Percentiles rank a stretch among this genome's conserved stretches.
Evolutionary conservation across 1,284 basidiomycete genomes (phyloP).

Genomic region (Melanopsichium pennsylvanicum): DNA sequence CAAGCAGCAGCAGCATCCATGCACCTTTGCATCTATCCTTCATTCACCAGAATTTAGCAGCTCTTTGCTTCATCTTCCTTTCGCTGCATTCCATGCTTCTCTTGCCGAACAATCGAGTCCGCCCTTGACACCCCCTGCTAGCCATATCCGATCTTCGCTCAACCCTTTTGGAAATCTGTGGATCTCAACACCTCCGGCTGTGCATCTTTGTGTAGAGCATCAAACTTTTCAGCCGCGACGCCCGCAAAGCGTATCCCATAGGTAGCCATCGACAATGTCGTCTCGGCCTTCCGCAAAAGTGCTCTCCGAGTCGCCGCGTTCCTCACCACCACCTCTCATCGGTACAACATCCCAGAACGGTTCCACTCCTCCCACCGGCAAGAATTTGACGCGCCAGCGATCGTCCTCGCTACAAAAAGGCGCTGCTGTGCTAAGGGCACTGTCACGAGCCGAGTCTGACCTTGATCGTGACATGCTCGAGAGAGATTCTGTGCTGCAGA

Average conservation of each 20-base stretch:
- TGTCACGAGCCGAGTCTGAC: constrained; percentile 55
- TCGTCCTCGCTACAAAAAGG: constrained; percentile 61
- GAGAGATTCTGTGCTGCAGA: constrained; percentile 4
- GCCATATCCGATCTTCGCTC: neutral
- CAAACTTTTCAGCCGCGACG: constrained; percentile 1
- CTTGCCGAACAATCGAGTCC: no score
- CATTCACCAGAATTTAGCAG: no score
- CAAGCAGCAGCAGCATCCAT: neutral
- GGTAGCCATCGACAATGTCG: constrained; percentile 8
- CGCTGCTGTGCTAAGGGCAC: constrained; percentile 59
- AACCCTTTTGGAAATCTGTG: no score
- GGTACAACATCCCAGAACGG: neutral
- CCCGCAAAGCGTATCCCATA: neutral
- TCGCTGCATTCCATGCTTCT: neutral
- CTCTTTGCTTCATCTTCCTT: neutral
- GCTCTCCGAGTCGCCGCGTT: constrained; percentile 32
- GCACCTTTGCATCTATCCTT: constrained; percentile 4
- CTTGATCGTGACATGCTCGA: constrained; percentile 45
- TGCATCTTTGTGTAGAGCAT: neutral
- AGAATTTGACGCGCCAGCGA: constrained; percentile 33
- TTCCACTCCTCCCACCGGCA: constrained; percentile 9
- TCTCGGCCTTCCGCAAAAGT: constrained; percentile 17
- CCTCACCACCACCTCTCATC: constrained; percentile 23
- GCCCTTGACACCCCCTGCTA: neutral
- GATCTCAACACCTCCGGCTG: neutral